phyloP scores from a whole-genome alignment of 495 filamentous ascomycete species.

The Penicillium subrubescens region DNA sequence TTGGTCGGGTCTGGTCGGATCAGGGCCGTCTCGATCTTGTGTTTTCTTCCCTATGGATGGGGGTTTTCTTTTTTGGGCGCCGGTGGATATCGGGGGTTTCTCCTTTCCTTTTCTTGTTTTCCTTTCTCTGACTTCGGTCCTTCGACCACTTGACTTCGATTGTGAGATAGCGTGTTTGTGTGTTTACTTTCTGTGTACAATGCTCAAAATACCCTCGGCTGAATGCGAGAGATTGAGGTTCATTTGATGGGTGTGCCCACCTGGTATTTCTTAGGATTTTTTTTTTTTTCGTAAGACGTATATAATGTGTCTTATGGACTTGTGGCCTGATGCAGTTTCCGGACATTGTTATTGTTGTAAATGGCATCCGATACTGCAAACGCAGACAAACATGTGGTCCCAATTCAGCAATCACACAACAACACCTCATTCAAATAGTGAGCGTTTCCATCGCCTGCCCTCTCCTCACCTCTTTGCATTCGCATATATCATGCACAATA shows the following conservation, averaged over 20 bases:
- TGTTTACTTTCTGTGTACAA: slow-evolving; percentile 40
- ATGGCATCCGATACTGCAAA: neutral
- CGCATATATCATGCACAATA: neutral
- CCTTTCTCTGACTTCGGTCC: slow-evolving; percentile 17
- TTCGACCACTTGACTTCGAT: slow-evolving; percentile 7
- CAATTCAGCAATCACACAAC: neutral
- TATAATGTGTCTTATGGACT: neutral
- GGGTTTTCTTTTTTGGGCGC: slow-evolving; percentile 24
- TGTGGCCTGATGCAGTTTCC: neutral
- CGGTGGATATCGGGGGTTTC: slow-evolving; percentile 27
- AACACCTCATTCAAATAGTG: neutral
- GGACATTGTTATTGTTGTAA: neutral
- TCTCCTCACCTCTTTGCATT: neutral
- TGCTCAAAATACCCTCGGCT: slow-evolving; percentile 46
- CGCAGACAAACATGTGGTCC: neutral
- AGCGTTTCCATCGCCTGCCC: neutral
- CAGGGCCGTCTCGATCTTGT: neutral
- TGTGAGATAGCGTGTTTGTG: slow-evolving; percentile 42
- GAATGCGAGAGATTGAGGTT: slow-evolving; percentile 36
- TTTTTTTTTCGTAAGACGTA: neutral
- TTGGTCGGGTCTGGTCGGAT: neutral
- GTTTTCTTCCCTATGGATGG: slow-evolving; percentile 3
- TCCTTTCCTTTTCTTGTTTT: slow-evolving; percentile 20
- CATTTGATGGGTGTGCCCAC: slow-evolving; percentile 9
- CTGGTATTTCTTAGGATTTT: neutral